These are phyloP conservation scores for Colletotrichum chlorophyti DNA, from an alignment of 2,329 filamentous ascomycete genomes.

Conservation along the genomic window DNA sequence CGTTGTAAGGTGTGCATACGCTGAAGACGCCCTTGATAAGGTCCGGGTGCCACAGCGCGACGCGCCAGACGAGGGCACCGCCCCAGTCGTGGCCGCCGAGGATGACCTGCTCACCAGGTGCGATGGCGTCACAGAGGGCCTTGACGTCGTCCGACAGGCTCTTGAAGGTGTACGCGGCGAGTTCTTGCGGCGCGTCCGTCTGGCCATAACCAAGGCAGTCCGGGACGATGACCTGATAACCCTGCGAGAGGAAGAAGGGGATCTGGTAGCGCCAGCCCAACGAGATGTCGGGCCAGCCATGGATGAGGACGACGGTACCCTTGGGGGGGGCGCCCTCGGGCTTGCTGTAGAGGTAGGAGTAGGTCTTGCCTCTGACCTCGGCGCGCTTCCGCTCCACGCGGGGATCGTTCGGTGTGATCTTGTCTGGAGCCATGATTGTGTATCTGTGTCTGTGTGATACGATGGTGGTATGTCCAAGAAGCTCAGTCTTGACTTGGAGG, in stretches of 20 bases:
- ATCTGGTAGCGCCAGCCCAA: constrained; percentile 93
- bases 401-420: constrained; percentile 70
- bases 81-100: constrained; percentile 96
- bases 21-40: constrained; percentile 79
- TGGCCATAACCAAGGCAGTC: constrained; percentile 88
- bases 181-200: constrained; percentile 71
- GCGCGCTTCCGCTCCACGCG: constrained; percentile 70
- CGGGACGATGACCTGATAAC: constrained; percentile 80
- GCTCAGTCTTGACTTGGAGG: too few relatives aligned
- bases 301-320: constrained; percentile 61
- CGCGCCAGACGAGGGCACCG: constrained; percentile 76
- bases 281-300: constrained; percentile 84
- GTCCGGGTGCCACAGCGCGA: constrained; percentile 75
- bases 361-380: constrained; percentile 72
- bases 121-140: constrained; percentile 67
- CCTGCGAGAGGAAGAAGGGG: constrained; percentile 73
- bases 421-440: constrained; percentile 60
- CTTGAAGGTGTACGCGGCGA: constrained; percentile 66
- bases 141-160: constrained; percentile 77
- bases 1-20: constrained; percentile 77
- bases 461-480: background rate
- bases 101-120: constrained; percentile 64
- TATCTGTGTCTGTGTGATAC: constrained; percentile 5
- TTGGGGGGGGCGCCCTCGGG: constrained; percentile 47
- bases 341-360: constrained; percentile 68